Base-by-base conservation (phyloP, 306 rosid species). In the Begonia loranthoides region DNA sequence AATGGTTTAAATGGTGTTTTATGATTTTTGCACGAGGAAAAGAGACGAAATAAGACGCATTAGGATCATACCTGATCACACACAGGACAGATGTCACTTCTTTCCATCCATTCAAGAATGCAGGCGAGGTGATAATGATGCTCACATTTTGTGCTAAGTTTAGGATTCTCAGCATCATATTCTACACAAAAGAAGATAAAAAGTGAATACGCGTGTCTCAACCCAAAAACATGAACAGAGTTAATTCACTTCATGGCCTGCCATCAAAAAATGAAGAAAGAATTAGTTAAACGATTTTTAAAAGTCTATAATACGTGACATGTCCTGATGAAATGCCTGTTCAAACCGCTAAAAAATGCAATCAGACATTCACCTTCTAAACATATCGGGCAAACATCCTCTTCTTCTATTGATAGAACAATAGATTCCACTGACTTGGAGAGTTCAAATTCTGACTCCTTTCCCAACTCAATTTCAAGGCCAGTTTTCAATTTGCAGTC, bases 31-130 rank as follows among this genome's bases (percentile, higher is more conserved):
- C 6, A 10, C 46, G 0, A 12, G 6, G 12, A 11, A 43, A 43
- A 13, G 13, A 13, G 12, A 43, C 7, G 17, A 48, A 13, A 10
- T 28, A 28, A 28, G 36, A 7, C 56, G 13, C 49, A 17, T 56
- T 36, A 49, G 64, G 67, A 54, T 28, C 36, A 28, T 28, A 92
- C 99, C 99, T 79, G 69, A 75, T 81, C 94, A 57, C 99, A 86
- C 49, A 83, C 93, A 9, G 96, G 99, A 63, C 99, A 92, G 45
- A 55, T 66, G 50, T 79, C 89, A 73, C 94, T 86, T 75, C 99
- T 79, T 83, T 92, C 94, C 94, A 76, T 83, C 99, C 99, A 92
- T 66, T 83, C 94, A 45, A 92, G 82, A 83, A 86, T 86, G 80
- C 99, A 92, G 9, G 99, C 88, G 41, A 90, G 95, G 83, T 90